Base-by-base conservation (phyloP, 345 rosid genomes). In the Barbarea vulgaris region DNA sequence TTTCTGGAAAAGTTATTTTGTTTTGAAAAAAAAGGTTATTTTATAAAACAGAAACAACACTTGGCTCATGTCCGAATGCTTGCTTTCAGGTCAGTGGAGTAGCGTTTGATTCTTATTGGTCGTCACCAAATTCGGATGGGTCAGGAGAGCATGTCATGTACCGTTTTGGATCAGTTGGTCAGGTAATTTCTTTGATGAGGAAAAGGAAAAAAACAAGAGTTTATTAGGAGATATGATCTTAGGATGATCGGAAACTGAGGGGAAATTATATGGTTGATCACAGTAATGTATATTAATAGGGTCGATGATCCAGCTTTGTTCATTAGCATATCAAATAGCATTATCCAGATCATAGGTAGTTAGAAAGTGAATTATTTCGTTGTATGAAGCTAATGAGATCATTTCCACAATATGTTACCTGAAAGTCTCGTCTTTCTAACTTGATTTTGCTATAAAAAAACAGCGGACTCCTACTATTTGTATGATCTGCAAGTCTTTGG, bases 111-210 rank as follows among this genome's bases (percentile, higher is more conserved):
- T 87, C 98, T 25, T 85, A 88, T 72, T 93, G 95, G 97, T 86
- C 98, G 56, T 77, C 93, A 22, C 98, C 96, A 59, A 89, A 84
- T 80, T 81, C 98, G 3, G 97, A 91, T 76, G 97, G 92, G 72
- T 74, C 93, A 4, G 91, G 83, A 63, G 98, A 96, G 83, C 85
- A 85, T 41, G 82, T 96, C 72, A 87, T 96, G 86, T 96, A 91
- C 72, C 96, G 98, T 55, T 93, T 96, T 78, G 99, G 99, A 30
- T 96, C 99, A 56, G 99, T 96, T 77, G 99, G 97, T 76, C 99
- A 93, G 99, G 99, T 96, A 93, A 93, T 36, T 42, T 67, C 15
- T 11, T 64, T n/a, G n/a, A n/a, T 10, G 41, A 19, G 9, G 7
- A n/a, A 17, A n/a, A 30, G 39, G 14, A 17, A 33, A 58, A 34